A percentile compares a stretch with the other conserved stretches of the same genome.
phyloP scores from a whole-genome alignment of 768 basidiomycete species.

The Termitomyces sp. region DNA sequence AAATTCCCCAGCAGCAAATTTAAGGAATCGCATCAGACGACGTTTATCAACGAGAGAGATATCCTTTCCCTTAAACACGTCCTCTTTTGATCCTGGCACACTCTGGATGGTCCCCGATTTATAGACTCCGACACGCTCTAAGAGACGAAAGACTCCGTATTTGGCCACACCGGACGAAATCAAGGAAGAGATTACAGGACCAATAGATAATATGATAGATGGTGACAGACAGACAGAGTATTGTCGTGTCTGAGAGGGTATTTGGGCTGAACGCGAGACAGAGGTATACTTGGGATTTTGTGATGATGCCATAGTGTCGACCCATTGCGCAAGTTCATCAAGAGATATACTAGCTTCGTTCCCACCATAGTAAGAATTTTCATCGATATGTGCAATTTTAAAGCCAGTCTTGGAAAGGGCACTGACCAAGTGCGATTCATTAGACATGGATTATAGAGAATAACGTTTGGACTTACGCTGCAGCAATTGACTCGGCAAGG shows the following conservation, averaged over 20 bases:
- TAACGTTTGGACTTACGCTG: slow-evolving; percentile 63
- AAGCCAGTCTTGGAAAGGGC: slow-evolving; percentile 87
- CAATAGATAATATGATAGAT: slow-evolving; percentile 73
- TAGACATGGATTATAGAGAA: not conserved
- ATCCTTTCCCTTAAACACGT: slow-evolving; percentile 82
- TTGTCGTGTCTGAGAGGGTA: slow-evolving; percentile 60
- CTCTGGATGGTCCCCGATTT: slow-evolving; percentile 44
- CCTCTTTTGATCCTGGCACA: slow-evolving; percentile 90
- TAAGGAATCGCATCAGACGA: slow-evolving; percentile 87
- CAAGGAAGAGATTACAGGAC: slow-evolving; percentile 75
- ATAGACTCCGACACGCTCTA: slow-evolving; percentile 68
- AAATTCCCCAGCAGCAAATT: slow-evolving; percentile 76
- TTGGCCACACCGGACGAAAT: slow-evolving; percentile 81
- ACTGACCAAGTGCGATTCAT: slow-evolving; percentile 35
- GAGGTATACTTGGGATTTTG: slow-evolving; percentile 33
- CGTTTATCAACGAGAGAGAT: slow-evolving; percentile 83
- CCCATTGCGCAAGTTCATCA: slow-evolving; percentile 77
- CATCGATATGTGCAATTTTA: slow-evolving; percentile 85
- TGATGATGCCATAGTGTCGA: slow-evolving; percentile 31
- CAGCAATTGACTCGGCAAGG: slow-evolving; percentile 78
- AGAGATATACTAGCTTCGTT: slow-evolving; percentile 78
- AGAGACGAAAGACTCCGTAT: slow-evolving; percentile 86
- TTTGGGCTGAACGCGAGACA: slow-evolving; percentile 37
- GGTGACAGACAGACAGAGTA: slow-evolving; percentile 89
- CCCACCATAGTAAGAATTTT: slow-evolving; percentile 81